Evolutionary conservation across 441 rosid species (phyloP).

Genomic region (Pelargonium australe): DNA sequence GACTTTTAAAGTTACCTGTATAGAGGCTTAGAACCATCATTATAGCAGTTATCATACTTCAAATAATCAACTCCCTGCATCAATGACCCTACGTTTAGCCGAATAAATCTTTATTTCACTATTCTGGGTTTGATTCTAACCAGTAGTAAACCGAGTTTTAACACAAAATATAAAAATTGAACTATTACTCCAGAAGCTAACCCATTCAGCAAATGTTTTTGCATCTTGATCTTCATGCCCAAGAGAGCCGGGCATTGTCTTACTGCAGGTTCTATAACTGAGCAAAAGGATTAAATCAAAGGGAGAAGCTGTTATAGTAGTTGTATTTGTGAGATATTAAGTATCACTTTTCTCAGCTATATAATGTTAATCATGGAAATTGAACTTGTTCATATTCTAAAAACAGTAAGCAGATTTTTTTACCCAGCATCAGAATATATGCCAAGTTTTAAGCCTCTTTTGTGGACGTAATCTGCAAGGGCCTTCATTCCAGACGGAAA

Average conservation of each 20-base stretch:
- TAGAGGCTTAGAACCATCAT: constrained; percentile 26
- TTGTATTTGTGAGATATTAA: neutral
- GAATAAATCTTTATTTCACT: neutral
- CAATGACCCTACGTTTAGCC: neutral
- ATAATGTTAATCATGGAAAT: neutral
- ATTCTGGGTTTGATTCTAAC: neutral
- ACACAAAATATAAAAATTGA: neutral
- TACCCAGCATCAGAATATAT: constrained; percentile 31
- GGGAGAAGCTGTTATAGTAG: neutral
- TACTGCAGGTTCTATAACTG: constrained; percentile 35
- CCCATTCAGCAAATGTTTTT: constrained; percentile 33
- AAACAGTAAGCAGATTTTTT: constrained; percentile 1
- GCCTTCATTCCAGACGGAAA: constrained; percentile 35
- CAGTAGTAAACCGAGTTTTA: neutral
- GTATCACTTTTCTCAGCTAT: neutral
- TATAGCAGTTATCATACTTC: constrained; percentile 38
- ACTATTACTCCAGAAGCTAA: constrained; percentile 16
- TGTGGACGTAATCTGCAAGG: constrained; percentile 25
- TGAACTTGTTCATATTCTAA: neutral
- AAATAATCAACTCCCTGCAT: constrained; percentile 33
- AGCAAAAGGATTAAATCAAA: neutral
- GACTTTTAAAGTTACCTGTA: constrained; percentile 20
- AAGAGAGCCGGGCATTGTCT: constrained; percentile 34
- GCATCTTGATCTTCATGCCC: constrained; percentile 37
- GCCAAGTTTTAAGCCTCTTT: constrained; percentile 28